Conservation (phyloP, 208 protist species). For the Acanthamoeba culbertsoni region DNA sequence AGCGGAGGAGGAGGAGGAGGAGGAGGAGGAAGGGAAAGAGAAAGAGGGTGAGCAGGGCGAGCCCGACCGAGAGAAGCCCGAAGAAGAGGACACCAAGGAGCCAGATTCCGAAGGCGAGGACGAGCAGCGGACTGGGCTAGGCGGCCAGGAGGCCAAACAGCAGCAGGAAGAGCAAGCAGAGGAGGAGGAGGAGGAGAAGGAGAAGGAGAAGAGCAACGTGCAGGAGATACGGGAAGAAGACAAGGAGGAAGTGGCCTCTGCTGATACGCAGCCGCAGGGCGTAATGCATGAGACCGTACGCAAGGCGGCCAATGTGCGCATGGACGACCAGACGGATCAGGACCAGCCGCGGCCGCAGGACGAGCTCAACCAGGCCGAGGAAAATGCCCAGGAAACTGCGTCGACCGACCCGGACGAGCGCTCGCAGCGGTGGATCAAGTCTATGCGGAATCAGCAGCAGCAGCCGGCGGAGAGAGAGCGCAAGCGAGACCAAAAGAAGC, state of each 20-base stretch:
- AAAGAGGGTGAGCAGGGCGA: neutral
- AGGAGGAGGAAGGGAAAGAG: slow-evolving; percentile 69
- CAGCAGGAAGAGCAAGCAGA: slow-evolving; percentile 53
- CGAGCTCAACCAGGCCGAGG: neutral
- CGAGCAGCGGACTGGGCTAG: neutral
- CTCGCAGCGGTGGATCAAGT: slow-evolving; percentile 41
- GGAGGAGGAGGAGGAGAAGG: neutral
- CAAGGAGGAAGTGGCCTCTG: slow-evolving; percentile 7
- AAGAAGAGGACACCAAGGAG: slow-evolving; percentile 45
- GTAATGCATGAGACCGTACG: slow-evolving; percentile 1
- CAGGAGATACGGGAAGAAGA: slow-evolving; percentile 47
- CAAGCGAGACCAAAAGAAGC: neutral
- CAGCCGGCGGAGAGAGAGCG: no score
- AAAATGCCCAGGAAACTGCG: neutral
- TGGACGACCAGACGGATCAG: slow-evolving; percentile 38
- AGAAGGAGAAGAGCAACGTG: neutral
- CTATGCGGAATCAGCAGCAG: neutral
- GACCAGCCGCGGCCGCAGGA: slow-evolving; percentile 8
- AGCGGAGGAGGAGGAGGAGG: slow-evolving; percentile 33
- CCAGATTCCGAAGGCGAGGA: slow-evolving; percentile 53
- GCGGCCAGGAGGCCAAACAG: neutral
- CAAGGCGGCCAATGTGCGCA: neutral
- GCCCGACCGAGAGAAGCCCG: neutral
- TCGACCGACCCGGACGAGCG: slow-evolving; percentile 9
- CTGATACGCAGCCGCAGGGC: slow-evolving; percentile 15